These are phyloP conservation scores for Exidia glandulosa DNA, from an alignment of 768 basidiomycete species.

Conservation along the genomic window DNA sequence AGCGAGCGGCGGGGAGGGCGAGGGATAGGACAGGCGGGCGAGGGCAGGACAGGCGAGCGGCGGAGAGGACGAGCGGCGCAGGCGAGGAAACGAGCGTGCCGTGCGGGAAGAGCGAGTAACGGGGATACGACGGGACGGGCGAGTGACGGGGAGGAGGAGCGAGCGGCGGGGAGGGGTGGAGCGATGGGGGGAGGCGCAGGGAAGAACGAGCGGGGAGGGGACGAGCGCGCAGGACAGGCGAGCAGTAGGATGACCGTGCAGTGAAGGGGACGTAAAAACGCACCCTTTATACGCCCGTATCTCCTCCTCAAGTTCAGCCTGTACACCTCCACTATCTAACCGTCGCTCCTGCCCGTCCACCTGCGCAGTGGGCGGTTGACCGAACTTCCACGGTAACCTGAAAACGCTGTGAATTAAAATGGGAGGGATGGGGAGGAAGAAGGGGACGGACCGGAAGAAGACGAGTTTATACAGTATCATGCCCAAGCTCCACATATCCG, in stretches of 20 bases:
- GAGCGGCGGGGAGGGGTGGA: too few relatives aligned
- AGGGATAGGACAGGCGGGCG: too few relatives aligned
- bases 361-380: slow-evolving; percentile 25
- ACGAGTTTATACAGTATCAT: slow-evolving; percentile 92
- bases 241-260: not conserved
- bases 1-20: too few relatives aligned
- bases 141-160: too few relatives aligned
- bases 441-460: slow-evolving; percentile 77
- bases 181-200: too few relatives aligned
- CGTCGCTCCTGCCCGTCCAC: slow-evolving; percentile 36
- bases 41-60: too few relatives aligned
- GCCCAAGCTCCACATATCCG: slow-evolving; percentile 95
- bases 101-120: too few relatives aligned
- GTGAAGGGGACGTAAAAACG: not conserved
- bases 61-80: too few relatives aligned
- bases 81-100: too few relatives aligned
- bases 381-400: not conserved
- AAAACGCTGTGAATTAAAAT: not conserved
- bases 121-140: too few relatives aligned
- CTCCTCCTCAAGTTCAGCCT: slow-evolving; percentile 60
- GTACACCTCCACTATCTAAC: slow-evolving; percentile 46
- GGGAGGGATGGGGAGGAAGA: slow-evolving; percentile 18
- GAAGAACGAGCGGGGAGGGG: too few relatives aligned
- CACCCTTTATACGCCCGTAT: slow-evolving; percentile 69
- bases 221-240: too few relatives aligned